Conservation (phyloP, 352 stramenopile genomes). For the Phytophthora pluvialis region DNA sequence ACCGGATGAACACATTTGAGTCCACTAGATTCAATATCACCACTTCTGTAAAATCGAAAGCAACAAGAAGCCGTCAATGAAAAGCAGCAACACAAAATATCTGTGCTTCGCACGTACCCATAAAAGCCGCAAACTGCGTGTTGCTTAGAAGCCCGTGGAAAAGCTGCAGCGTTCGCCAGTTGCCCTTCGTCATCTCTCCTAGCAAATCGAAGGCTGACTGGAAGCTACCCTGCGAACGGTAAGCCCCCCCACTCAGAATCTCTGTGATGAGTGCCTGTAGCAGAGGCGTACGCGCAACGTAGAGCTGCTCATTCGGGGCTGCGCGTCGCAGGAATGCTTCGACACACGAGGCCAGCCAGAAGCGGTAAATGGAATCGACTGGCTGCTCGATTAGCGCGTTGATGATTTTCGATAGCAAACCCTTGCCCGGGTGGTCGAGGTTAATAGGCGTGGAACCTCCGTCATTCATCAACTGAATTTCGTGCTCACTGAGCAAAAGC, state of each 20-base stretch:
- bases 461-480: constrained; percentile 62
- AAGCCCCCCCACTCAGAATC: constrained; percentile 80
- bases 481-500: constrained; percentile 76
- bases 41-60: constrained; percentile 62
- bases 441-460: constrained; percentile 56
- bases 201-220: constrained; percentile 97
- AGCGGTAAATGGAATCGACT: constrained; percentile 94
- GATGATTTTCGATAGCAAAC: constrained; percentile 93
- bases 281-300: constrained; percentile 89
- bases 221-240: constrained; percentile 91
- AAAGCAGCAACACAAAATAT: constrained; percentile 10
- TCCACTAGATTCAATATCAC: constrained; percentile 95
- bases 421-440: constrained; percentile 75
- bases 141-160: constrained; percentile 90
- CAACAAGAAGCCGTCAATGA: constrained; percentile 11
- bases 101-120: constrained; percentile 59
- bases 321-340: constrained; percentile 94
- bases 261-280: constrained; percentile 89
- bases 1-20: constrained; percentile 97
- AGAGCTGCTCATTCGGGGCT: constrained; percentile 88
- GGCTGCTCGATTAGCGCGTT: constrained; percentile 90
- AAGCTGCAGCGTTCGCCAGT: constrained; percentile 89
- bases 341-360: constrained; percentile 96
- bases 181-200: constrained; percentile 96
- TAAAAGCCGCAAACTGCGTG: constrained; percentile 90